phyloP scores from a whole-genome alignment of 1,284 basidiomycete genomes.

The Bjerkandera adusta region DNA sequence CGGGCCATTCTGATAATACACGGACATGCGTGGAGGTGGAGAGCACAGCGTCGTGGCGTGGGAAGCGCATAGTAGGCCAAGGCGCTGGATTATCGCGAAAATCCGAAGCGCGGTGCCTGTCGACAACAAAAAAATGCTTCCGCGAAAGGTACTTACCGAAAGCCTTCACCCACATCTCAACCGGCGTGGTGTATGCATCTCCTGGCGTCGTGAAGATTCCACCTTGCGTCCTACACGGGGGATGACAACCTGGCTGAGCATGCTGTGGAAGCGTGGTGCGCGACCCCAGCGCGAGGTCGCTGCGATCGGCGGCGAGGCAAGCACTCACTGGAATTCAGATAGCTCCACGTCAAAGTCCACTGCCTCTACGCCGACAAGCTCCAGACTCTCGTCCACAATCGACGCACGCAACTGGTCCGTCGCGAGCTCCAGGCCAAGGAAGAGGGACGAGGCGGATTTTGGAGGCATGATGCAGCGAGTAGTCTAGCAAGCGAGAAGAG shows the following conservation, averaged over 20 bases:
- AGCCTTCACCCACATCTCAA: constrained; percentile 84
- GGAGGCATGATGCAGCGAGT: constrained; percentile 30
- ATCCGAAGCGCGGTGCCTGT: background rate
- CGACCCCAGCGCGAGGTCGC: background rate
- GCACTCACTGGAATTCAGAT: constrained; percentile 73
- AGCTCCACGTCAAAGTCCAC: constrained; percentile 81
- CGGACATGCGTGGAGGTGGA: no score
- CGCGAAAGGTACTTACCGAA: constrained; percentile 60
- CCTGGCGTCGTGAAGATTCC: constrained; percentile 83
- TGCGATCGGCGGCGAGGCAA: constrained; percentile 6
- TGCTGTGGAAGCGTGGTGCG: constrained; percentile 6
- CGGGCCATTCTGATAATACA: no score
- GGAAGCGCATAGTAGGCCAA: background rate
- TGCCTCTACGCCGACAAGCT: constrained; percentile 73
- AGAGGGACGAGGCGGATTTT: constrained; percentile 59
- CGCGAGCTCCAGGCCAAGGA: constrained; percentile 77
- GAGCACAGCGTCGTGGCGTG: constrained; percentile 23
- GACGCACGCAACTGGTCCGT: constrained; percentile 78
- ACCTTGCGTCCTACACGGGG: constrained; percentile 62
- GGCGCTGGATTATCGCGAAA: background rate
- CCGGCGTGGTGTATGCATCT: constrained; percentile 79
- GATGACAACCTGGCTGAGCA: constrained; percentile 7
- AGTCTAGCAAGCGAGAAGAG: constrained; percentile 8
- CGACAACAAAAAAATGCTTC: constrained; percentile 37
- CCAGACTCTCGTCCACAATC: constrained; percentile 76